Conservation (phyloP, 768 basidiomycete genomes). For the Psilocybe cyanescens region DNA sequence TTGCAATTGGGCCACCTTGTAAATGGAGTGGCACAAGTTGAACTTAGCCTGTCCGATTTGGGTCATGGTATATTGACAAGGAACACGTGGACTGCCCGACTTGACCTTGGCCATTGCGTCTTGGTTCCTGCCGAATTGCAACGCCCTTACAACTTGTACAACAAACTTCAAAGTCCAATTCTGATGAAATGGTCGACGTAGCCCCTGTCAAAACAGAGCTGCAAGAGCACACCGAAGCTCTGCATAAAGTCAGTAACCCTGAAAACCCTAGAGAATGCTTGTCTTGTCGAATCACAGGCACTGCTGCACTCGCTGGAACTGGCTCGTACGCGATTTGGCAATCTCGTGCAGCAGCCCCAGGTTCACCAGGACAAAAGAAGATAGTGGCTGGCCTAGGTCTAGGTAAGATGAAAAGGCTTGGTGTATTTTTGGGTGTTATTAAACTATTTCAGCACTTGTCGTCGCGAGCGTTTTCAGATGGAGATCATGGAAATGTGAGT, state of each 20-base stretch:
- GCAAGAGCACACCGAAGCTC: not conserved
- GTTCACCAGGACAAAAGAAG: conserved; percentile 61
- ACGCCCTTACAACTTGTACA: not conserved
- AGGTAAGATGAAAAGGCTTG: conserved; percentile 40
- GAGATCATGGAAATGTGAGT: conserved; percentile 28
- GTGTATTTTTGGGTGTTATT: not conserved
- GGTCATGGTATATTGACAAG: no score
- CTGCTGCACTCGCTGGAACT: conserved; percentile 61
- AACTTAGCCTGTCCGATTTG: no score
- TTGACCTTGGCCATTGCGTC: no score
- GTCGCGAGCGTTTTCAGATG: conserved; percentile 44
- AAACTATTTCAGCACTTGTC: conserved; percentile 31
- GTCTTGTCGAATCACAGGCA: conserved; percentile 72
- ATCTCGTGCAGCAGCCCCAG: conserved; percentile 65
- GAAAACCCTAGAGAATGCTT: conserved; percentile 48
- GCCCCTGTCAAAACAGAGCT: not conserved
- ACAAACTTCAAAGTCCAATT: not conserved
- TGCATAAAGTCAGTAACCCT: not conserved
- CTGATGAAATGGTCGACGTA: not conserved
- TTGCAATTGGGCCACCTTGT: not conserved
- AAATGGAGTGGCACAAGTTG: not conserved
- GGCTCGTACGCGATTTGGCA: conserved; percentile 72
- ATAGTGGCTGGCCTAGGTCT: conserved; percentile 66
- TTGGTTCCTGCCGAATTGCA: not conserved
- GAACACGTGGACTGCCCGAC: no score